Conservation (phyloP, 2,329 filamentous ascomycete genomes). For the Whalleya microplaca region DNA sequence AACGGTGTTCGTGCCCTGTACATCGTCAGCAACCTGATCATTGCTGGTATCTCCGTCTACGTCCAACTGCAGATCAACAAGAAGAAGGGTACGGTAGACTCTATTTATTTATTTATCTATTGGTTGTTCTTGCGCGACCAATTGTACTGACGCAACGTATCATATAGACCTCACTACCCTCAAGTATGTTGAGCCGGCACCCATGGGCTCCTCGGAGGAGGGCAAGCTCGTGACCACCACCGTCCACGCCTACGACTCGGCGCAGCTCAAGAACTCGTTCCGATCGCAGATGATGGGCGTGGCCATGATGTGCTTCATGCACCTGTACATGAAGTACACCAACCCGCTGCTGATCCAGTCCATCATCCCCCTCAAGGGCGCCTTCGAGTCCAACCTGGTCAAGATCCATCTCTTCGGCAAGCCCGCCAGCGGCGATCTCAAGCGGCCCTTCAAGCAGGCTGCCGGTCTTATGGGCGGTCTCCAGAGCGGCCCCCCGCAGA, state of each 20-base stretch:
- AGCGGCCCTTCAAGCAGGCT: conserved; percentile 90
- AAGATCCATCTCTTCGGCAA: conserved; percentile 94
- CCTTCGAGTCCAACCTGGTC: conserved; percentile 91
- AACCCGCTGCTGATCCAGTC: conserved; percentile 98
- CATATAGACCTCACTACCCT: conserved; percentile 86
- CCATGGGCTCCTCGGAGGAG: conserved; percentile 92
- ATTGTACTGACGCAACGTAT: not conserved
- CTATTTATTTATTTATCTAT: not conserved
- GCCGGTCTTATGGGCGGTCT: conserved; percentile 83
- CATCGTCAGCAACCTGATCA: conserved; percentile 73
- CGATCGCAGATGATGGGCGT: conserved; percentile 94
- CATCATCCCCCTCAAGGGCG: conserved; percentile 96
- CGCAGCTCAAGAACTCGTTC: conserved; percentile 82
- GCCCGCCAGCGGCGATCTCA: conserved; percentile 85
- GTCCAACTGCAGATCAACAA: conserved; percentile 85
- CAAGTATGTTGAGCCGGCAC: conserved; percentile 96
- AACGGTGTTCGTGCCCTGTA: conserved; percentile 60
- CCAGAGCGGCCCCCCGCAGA: conserved; percentile 76
- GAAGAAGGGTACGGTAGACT: conserved; percentile 80
- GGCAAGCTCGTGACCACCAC: conserved; percentile 96
- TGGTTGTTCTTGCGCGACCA: not conserved
- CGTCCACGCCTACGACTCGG: conserved; percentile 89
- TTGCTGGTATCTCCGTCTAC: conserved; percentile 82
- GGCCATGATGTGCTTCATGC: conserved; percentile 98
- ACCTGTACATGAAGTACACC: conserved; percentile 99